phyloP scores from a whole-genome alignment of 1,284 basidiomycete species.

The Boletus smithii region DNA sequence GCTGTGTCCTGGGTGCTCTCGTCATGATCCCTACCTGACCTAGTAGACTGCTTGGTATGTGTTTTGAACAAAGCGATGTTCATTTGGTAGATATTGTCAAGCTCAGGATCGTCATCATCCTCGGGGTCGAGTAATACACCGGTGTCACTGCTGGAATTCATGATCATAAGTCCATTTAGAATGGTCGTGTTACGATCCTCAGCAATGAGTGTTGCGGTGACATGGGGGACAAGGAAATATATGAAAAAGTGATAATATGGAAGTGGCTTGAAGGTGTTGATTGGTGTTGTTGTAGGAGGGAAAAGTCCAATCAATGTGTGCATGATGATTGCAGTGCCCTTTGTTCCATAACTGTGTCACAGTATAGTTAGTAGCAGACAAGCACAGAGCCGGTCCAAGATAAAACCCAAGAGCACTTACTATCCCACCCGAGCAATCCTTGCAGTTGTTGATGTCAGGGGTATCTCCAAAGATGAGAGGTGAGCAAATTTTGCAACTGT shows the following conservation, averaged over 20 bases:
- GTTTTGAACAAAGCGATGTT: too few species aligned
- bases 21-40: too few species aligned
- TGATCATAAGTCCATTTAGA: too few species aligned
- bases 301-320: neutral
- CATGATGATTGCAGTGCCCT: neutral
- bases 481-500: neutral
- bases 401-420: neutral
- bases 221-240: neutral
- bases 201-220: neutral
- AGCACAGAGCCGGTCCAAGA: too few species aligned
- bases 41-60: too few species aligned
- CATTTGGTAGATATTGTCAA: too few species aligned
- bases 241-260: neutral
- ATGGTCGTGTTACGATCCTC: neutral
- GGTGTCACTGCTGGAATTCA: too few species aligned
- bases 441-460: neutral
- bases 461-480: neutral
- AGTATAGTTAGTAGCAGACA: neutral
- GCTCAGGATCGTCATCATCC: too few species aligned
- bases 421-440: neutral
- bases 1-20: too few species aligned
- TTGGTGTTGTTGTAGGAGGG: neutral
- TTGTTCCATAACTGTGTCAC: neutral
- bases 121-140: too few species aligned
- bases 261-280: neutral